Percentiles rank a stretch among this genome's conserved stretches.
These are phyloP conservation scores for Mallotus japonicus DNA, from an alignment of 441 rosid species.

Conservation along the genomic window DNA sequence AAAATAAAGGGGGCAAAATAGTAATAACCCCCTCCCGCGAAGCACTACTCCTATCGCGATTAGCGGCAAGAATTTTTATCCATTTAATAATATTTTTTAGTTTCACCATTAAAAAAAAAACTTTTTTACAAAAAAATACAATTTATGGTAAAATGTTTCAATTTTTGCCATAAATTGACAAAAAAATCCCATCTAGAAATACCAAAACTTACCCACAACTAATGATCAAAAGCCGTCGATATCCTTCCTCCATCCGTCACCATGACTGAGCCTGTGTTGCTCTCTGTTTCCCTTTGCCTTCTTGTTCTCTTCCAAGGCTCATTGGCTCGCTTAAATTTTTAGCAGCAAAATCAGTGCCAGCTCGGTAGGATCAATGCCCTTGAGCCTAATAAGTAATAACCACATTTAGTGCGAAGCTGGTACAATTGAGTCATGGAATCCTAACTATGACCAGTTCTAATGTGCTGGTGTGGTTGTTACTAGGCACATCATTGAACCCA, in stretches of 20 bases:
- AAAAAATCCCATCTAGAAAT: too few relatives aligned
- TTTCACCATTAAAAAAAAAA: too few relatives aligned
- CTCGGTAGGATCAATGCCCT: slow-evolving; percentile 48
- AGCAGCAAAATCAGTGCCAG: slow-evolving; percentile 48
- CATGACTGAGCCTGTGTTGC: slow-evolving; percentile 39
- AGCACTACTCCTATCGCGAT: too few relatives aligned
- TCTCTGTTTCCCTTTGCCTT: slow-evolving; percentile 40
- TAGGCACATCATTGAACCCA: slow-evolving; percentile 33
- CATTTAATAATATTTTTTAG: too few relatives aligned
- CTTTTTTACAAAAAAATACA: too few relatives aligned
- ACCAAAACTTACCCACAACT: slow-evolving; percentile 20
- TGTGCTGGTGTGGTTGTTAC: slow-evolving; percentile 45
- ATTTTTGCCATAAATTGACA: too few relatives aligned
- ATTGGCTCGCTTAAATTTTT: slow-evolving; percentile 26
- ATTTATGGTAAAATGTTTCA: too few relatives aligned
- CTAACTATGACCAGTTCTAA: slow-evolving; percentile 36
- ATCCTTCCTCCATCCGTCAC: not conserved
- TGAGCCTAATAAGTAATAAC: slow-evolving; percentile 45
- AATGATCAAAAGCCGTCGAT: not conserved
- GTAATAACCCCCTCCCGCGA: too few relatives aligned
- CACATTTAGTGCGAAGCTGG: slow-evolving; percentile 48
- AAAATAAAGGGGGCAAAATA: too few relatives aligned
- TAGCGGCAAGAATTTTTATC: too few relatives aligned
- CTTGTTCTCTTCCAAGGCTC: slow-evolving; percentile 45
- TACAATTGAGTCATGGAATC: slow-evolving; percentile 39